Conservation (phyloP, 2,329 filamentous ascomycete species). For the Thermoascus crustaceus region DNA sequence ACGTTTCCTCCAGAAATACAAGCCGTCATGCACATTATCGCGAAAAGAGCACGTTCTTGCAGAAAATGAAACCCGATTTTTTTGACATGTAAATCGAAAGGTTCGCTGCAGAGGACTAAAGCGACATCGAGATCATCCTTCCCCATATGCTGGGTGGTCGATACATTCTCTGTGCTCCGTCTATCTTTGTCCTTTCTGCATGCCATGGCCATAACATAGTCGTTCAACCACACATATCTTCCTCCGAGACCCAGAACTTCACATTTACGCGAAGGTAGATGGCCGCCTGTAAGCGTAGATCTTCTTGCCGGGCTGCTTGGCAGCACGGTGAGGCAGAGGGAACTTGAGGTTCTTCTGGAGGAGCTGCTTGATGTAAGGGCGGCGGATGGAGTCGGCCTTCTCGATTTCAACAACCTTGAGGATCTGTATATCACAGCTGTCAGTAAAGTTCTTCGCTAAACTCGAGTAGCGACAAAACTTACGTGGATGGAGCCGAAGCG, state of each 20-base stretch:
- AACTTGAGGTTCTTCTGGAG: slow-evolving; percentile 91
- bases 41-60: background rate
- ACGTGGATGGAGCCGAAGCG: slow-evolving; percentile 98
- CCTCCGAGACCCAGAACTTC: slow-evolving; percentile 26
- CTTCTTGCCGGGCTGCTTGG: slow-evolving; percentile 77
- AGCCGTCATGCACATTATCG: no score
- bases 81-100: slow-evolving; percentile 32
- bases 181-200: slow-evolving; percentile 32
- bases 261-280: slow-evolving; percentile 90
- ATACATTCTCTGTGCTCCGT: slow-evolving; percentile 27
- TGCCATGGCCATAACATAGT: slow-evolving; percentile 36
- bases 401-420: slow-evolving; percentile 97
- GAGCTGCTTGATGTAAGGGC: slow-evolving; percentile 99
- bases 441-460: slow-evolving; percentile 5
- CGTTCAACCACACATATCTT: slow-evolving; percentile 34
- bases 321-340: slow-evolving; percentile 93
- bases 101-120: slow-evolving; percentile 34
- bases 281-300: slow-evolving; percentile 88
- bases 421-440: slow-evolving; percentile 59
- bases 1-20: no score
- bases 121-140: slow-evolving; percentile 31
- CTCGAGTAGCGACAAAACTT: slow-evolving; percentile 39
- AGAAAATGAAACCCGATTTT: slow-evolving; percentile 28
- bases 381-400: slow-evolving; percentile 89
- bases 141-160: slow-evolving; percentile 25